A percentile compares a stretch with the other conserved stretches of the same genome.
phyloP scores from a whole-genome alignment of 2,329 filamentous ascomycete species.

The Pezicula neosporulosa region DNA sequence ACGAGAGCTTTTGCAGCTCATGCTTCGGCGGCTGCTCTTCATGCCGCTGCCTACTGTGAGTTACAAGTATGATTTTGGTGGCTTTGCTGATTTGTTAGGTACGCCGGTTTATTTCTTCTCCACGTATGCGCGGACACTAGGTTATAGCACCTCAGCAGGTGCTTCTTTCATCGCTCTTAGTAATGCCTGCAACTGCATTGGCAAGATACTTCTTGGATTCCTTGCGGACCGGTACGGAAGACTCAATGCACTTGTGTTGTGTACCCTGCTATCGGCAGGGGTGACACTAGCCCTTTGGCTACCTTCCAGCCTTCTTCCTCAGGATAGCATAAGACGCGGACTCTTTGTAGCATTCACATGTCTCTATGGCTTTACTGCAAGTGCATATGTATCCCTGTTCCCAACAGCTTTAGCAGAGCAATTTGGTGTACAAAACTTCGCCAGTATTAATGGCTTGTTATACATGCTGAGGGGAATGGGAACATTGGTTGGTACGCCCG shows the following conservation, averaged over 20 bases:
- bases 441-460: slow-evolving; percentile 17
- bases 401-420: slow-evolving; percentile 25
- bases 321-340: background rate
- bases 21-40: slow-evolving; percentile 30
- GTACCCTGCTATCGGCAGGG: slow-evolving; percentile 25
- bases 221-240: slow-evolving; percentile 34
- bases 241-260: slow-evolving; percentile 34
- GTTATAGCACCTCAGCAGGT: slow-evolving; percentile 31
- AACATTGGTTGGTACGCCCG: slow-evolving; percentile 15
- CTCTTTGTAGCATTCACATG: slow-evolving; percentile 31
- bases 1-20: slow-evolving; percentile 34
- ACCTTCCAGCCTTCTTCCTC: slow-evolving; percentile 8
- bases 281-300: slow-evolving; percentile 27
- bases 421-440: slow-evolving; percentile 20
- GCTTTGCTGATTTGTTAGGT: background rate
- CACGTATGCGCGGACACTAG: slow-evolving; percentile 33
- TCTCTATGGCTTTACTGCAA: slow-evolving; percentile 33
- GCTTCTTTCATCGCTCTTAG: slow-evolving; percentile 36
- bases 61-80: too few relatives aligned
- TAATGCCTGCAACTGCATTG: slow-evolving; percentile 35
- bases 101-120: slow-evolving; percentile 36
- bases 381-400: slow-evolving; percentile 36
- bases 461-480: slow-evolving; percentile 22
- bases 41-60: slow-evolving; percentile 33
- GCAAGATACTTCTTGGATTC: slow-evolving; percentile 34